These are phyloP conservation scores for Xerocomus spinulosus DNA, from an alignment of 768 basidiomycete species.

Conservation along the genomic window DNA sequence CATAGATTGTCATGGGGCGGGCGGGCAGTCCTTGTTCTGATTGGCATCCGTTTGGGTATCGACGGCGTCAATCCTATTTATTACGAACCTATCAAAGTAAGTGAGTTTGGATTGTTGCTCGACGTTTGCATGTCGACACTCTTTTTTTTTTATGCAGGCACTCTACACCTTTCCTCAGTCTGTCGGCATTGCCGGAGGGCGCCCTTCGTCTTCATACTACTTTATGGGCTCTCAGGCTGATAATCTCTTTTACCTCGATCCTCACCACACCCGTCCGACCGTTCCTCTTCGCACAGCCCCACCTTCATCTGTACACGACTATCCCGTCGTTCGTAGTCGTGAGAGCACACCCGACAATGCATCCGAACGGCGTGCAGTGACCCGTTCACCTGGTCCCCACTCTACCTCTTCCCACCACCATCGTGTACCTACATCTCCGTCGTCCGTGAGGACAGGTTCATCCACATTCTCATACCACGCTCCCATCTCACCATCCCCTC, in stretches of 20 bases:
- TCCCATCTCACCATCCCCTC: constrained; percentile 57
- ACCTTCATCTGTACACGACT: constrained; percentile 21
- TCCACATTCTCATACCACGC: constrained; percentile 52
- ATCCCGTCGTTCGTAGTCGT: constrained; percentile 20
- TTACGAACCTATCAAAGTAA: constrained; percentile 76
- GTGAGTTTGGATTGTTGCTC: constrained; percentile 7
- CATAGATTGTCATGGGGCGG: constrained; percentile 61
- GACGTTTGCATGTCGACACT: neutral
- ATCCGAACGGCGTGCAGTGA: constrained; percentile 24
- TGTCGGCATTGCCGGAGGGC: constrained; percentile 93
- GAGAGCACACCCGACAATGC: constrained; percentile 31
- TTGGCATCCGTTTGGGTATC: constrained; percentile 83
- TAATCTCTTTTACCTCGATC: constrained; percentile 79
- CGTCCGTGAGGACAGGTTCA: constrained; percentile 48
- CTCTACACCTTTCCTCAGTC: constrained; percentile 93
- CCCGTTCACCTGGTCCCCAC: constrained; percentile 21
- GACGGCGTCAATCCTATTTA: constrained; percentile 96
- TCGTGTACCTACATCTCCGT: constrained; percentile 44
- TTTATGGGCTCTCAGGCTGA: constrained; percentile 93
- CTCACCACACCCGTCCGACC: constrained; percentile 73
- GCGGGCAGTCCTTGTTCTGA: constrained; percentile 77
- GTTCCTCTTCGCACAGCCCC: constrained; percentile 62
- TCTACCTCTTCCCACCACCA: constrained; percentile 29
- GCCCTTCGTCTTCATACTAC: constrained; percentile 97
- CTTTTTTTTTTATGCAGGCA: too few species aligned